Percentiles rank a stretch among this genome's conserved stretches.
These are phyloP conservation scores for Teratosphaeria gauchensis DNA, from an alignment of 2,329 filamentous ascomycete genomes.

Conservation along the genomic window DNA sequence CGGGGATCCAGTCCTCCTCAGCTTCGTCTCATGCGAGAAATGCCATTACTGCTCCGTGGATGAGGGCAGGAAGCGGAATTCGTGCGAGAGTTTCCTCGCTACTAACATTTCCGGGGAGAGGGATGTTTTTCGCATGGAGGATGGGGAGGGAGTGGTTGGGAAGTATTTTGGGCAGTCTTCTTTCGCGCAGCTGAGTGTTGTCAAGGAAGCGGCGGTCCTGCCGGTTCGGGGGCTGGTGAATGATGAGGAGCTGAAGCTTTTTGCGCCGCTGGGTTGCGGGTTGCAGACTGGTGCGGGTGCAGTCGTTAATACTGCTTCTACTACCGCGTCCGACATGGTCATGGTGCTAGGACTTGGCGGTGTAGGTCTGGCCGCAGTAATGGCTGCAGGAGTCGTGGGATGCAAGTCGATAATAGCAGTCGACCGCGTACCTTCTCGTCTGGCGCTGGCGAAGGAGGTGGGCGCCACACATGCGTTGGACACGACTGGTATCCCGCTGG, in stretches of 20 bases:
- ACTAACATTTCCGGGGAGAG: slow-evolving; percentile 11
- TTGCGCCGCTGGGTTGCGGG: slow-evolving; percentile 19
- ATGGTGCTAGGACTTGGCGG: slow-evolving; percentile 17
- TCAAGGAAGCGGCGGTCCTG: slow-evolving; percentile 14
- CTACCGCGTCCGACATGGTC: slow-evolving; percentile 12
- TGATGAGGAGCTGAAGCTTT: slow-evolving; percentile 15
- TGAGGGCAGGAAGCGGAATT: slow-evolving; percentile 9
- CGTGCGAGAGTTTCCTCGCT: slow-evolving; percentile 2
- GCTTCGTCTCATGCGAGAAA: slow-evolving; percentile 12
- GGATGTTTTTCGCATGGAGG: slow-evolving; percentile 10
- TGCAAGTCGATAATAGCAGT: slow-evolving; percentile 30
- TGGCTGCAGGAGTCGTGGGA: slow-evolving; percentile 20
- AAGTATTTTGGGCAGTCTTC: slow-evolving; percentile 20
- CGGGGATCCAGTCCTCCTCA: slow-evolving; percentile 17
- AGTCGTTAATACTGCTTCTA: slow-evolving; percentile 16
- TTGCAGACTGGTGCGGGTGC: slow-evolving; percentile 20
- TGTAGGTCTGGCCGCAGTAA: slow-evolving; percentile 27
- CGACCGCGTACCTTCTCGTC: slow-evolving; percentile 24
- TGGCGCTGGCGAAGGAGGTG: slow-evolving; percentile 27
- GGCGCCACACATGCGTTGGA: slow-evolving; percentile 32
- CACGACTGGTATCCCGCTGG: neutral
- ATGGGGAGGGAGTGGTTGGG: slow-evolving; percentile 10
- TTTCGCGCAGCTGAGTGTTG: slow-evolving; percentile 16
- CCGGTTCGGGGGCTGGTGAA: slow-evolving; percentile 6
- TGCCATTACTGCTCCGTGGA: neutral